Conservation (phyloP, 2,329 filamentous ascomycete species). For the Penicillium glabrum region DNA sequence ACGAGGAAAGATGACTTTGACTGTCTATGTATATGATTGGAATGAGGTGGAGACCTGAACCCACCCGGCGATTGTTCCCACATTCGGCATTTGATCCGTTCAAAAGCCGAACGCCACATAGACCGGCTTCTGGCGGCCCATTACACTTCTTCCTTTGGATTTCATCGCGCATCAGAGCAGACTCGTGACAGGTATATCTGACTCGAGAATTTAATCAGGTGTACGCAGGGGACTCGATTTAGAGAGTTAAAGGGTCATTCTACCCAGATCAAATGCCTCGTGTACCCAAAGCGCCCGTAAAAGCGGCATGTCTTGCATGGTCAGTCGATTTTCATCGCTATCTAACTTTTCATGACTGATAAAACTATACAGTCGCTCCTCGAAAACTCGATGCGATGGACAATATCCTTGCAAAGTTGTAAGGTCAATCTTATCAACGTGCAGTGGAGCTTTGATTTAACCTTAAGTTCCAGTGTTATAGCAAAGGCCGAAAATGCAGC, state of each 20-base stretch:
- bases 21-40: too few species aligned
- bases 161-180: background rate
- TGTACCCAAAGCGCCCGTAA: slow-evolving; percentile 11
- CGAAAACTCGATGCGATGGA: slow-evolving; percentile 28
- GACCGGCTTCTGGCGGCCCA: background rate
- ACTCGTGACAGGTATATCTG: background rate
- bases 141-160: background rate
- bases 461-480: slow-evolving; percentile 10
- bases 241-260: too few species aligned
- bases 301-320: slow-evolving; percentile 21
- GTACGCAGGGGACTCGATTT: too few species aligned
- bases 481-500: slow-evolving; percentile 14
- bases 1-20: too few species aligned
- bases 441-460: background rate
- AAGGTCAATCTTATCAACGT: background rate
- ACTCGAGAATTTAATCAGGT: background rate
- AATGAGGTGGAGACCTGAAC: background rate
- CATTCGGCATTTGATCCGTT: background rate
- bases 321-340: background rate
- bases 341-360: background rate
- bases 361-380: slow-evolving; percentile 16
- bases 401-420: slow-evolving; percentile 21
- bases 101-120: background rate
- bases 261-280: slow-evolving; percentile 3
- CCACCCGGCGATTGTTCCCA: background rate